Evolutionary conservation across 306 rosid species (phyloP).

Genomic region (Medicago truncatula): MtrunA17r5.0-ANR NC_053049.1:46356501-46357000

Average conservation of each 20-base stretch:
- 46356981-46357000: not conserved
- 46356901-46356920: constrained; percentile 78
- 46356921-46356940: constrained; percentile 77
- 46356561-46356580: constrained; percentile 3
- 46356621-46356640: not conserved
- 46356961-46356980: constrained; percentile 82
- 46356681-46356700: not conserved
- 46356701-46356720: not conserved
- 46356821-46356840: constrained; percentile 20
- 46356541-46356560: not conserved
- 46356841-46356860: constrained; percentile 50
- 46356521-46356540: not conserved
- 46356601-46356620: not conserved
- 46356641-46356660: constrained; percentile 10
- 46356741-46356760: constrained; percentile 3
- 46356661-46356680: constrained; percentile 1
- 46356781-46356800: constrained; percentile 18
- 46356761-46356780: not conserved
- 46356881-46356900: constrained; percentile 61
- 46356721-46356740: not conserved
- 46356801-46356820: constrained; percentile 28
- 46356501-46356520: not conserved
- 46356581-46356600: not conserved
- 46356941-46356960: constrained; percentile 62
- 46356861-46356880: constrained; percentile 42